Conservation (phyloP, 331 rosid species). For the Malus hybrid region DNA sequence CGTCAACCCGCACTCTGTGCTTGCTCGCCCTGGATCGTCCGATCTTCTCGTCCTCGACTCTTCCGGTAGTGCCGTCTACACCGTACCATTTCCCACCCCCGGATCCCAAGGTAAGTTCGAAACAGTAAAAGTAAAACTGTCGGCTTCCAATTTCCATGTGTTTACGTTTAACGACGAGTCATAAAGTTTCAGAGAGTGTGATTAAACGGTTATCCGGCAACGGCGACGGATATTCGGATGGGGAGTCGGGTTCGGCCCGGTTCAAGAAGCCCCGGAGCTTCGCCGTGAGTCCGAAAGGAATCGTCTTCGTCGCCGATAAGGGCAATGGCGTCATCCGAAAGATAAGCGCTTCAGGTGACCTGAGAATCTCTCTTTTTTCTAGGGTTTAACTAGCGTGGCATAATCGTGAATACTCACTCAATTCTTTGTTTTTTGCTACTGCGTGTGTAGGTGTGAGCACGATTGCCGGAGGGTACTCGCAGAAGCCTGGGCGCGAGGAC, state of each 20-base stretch:
- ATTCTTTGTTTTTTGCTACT: not conserved
- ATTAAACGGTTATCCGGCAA: slow-evolving; percentile 35
- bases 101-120: slow-evolving; percentile 33
- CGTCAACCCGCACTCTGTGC: slow-evolving; percentile 28
- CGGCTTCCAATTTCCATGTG: not conserved
- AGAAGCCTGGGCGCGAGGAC: slow-evolving; percentile 27
- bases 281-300: slow-evolving; percentile 51
- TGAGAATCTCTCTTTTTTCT: not conserved
- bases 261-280: slow-evolving; percentile 49
- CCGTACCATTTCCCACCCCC: slow-evolving; percentile 36
- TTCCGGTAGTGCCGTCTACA: slow-evolving; percentile 36
- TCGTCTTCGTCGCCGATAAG: slow-evolving; percentile 61
- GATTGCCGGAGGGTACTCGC: slow-evolving; percentile 53
- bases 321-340: slow-evolving; percentile 38
- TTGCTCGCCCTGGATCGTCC: slow-evolving; percentile 37
- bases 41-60: slow-evolving; percentile 57
- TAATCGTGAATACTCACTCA: not conserved
- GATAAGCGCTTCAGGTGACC: slow-evolving; percentile 40
- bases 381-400: not conserved
- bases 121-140: not conserved
- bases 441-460: slow-evolving; percentile 51
- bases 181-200: slow-evolving; percentile 30
- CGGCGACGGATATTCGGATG: slow-evolving; percentile 51
- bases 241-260: slow-evolving; percentile 36
- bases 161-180: too few relatives aligned